These are phyloP conservation scores for Lomentospora prolificans DNA, from an alignment of 2,329 filamentous ascomycete species.

Conservation along the genomic window DNA sequence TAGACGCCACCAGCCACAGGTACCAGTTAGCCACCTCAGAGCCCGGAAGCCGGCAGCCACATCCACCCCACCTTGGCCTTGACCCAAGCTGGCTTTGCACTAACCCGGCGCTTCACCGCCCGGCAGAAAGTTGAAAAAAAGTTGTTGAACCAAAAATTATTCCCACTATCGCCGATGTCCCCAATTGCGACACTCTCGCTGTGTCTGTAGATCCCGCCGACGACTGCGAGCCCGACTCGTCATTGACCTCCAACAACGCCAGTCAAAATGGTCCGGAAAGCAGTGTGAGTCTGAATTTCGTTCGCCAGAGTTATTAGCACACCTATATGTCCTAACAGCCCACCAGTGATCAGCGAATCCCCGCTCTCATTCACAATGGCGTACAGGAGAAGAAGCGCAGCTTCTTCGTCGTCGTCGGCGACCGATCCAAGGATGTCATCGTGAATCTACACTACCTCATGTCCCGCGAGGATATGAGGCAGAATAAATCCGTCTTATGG, in stretches of 20 bases:
- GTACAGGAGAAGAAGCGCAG: slow-evolving; percentile 93
- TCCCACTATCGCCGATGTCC: neutral
- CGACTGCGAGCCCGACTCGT: neutral
- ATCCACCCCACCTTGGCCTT: slow-evolving; percentile 5
- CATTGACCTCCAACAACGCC: neutral
- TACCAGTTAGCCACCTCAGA: no score
- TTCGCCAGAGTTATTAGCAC: neutral
- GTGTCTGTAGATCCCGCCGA: neutral
- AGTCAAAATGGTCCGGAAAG: slow-evolving; percentile 6
- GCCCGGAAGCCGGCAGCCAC: no score
- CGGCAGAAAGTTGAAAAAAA: slow-evolving; percentile 9
- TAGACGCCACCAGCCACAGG: neutral
- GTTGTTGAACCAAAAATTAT: neutral
- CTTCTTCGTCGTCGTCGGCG: slow-evolving; percentile 95
- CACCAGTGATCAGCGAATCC: slow-evolving; percentile 77
- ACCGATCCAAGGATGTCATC: slow-evolving; percentile 91
- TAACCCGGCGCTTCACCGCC: slow-evolving; percentile 1
- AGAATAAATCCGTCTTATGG: slow-evolving; percentile 89
- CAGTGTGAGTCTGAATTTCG: neutral
- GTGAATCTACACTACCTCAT: slow-evolving; percentile 90
- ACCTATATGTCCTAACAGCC: neutral
- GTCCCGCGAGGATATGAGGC: slow-evolving; percentile 78
- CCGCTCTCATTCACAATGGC: slow-evolving; percentile 82
- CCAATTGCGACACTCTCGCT: neutral
- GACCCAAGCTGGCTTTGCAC: no score